Evolutionary conservation across 345 rosid species (phyloP), one percentile per base, ranked within the genome.

Genomic region (Sisymbrium irio): DNA sequence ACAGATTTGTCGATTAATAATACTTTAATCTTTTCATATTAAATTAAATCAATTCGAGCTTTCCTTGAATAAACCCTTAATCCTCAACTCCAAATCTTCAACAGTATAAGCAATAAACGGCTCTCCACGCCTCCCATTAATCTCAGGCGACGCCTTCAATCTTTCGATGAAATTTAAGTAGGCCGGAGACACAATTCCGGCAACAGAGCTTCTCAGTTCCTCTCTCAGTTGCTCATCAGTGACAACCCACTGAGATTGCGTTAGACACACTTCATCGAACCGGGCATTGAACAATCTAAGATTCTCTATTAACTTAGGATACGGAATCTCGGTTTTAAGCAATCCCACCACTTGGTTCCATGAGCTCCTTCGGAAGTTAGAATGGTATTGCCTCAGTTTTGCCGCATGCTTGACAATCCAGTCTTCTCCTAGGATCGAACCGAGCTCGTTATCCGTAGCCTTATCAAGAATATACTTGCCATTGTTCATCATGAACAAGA

Each of bases 401-500:
- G 89, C 92, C 14, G 65, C 51, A 66, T 91, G 95, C 76, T 94
- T 94, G 40, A 87, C 77, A 5, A 88, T 85, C 96, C 95, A 91
- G 49, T 85, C 97, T 17, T 94, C 95, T 18, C 95, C 93, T 13
- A 91, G 65, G 63, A 94, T 79, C 3, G 75, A 76, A 6, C 89
- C 88, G 19, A 91, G 78, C 59, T 94, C 96, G 13, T 81, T 82
- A 66, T 85, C 95, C 27, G 50, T 83, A 3, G 78, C 93, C 82
- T 94, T 94, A 62, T 89, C 89, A 42, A 85, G 87, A 73, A 94
- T 86, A 71, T 94, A 94, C 78, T 83, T 89, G 18, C 80, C 87
- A 68, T 94, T 94, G 65, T 91, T 94, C 93, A 94, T 83, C 94
- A 91, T 83, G 57, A 93, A 93, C 37, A 93, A 77, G 61, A 80